These are phyloP conservation scores for Rhododendron kiyosumense DNA, from an alignment of 148 eudicot species.

Conservation along the genomic window DNA sequence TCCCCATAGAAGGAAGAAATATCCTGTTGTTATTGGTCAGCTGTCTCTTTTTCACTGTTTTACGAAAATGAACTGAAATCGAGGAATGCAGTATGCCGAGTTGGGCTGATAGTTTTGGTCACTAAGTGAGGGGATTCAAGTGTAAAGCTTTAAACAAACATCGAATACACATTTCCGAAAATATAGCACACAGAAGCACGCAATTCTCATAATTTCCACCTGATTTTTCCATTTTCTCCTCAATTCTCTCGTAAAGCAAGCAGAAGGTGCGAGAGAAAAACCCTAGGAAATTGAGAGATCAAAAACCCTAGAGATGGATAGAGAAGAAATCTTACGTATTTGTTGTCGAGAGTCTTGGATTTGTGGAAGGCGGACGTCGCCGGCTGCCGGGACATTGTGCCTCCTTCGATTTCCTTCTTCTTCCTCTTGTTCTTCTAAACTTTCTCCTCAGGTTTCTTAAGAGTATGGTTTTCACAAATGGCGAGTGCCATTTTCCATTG, in stretches of 20 bases:
- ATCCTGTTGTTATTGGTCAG: background rate
- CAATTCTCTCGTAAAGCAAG: background rate
- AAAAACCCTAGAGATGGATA: background rate
- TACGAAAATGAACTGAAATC: background rate
- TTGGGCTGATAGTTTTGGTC: background rate
- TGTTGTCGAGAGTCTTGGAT: constrained; percentile 91
- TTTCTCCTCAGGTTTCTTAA: background rate
- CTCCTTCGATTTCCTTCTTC: background rate
- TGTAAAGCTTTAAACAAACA: background rate
- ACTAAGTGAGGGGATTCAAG: background rate
- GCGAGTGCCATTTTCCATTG: background rate
- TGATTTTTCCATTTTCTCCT: background rate
- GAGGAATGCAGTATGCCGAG: background rate
- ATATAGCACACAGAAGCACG: background rate
- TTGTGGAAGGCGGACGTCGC: constrained; percentile 64
- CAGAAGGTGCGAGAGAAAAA: background rate
- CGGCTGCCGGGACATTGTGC: constrained; percentile 81
- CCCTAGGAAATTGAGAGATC: background rate
- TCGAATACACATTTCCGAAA: background rate
- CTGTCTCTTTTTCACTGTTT: background rate
- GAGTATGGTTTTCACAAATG: background rate
- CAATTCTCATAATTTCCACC: background rate
- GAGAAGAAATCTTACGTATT: constrained; percentile 56
- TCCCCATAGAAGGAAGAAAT: background rate
- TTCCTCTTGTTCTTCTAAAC: background rate